These are phyloP conservation scores for Xylaria longipes DNA, from an alignment of 495 filamentous ascomycete species.

Conservation along the genomic window DNA sequence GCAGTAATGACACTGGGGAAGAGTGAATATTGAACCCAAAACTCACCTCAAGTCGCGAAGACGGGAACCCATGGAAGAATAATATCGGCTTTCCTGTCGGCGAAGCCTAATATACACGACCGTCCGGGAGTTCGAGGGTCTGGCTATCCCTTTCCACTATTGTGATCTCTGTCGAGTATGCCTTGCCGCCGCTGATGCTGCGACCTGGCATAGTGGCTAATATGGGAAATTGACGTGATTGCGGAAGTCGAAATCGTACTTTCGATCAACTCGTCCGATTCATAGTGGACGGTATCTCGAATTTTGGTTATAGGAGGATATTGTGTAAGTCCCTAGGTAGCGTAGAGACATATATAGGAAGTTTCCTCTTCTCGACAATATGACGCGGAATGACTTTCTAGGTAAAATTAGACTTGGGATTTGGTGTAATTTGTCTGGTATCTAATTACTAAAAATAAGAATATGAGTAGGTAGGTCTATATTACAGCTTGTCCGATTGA, in stretches of 20 bases:
- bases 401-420: neutral
- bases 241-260: neutral
- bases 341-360: neutral
- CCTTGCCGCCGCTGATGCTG: neutral
- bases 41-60: neutral
- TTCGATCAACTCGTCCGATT: neutral
- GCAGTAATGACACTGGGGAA: neutral
- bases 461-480: neutral
- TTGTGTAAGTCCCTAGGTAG: neutral
- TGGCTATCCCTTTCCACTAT: neutral
- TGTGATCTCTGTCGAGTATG: neutral
- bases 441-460: neutral
- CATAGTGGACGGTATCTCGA: neutral
- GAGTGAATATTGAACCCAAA: neutral
- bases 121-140: neutral
- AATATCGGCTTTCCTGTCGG: neutral
- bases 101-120: neutral
- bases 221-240: neutral
- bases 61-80: neutral
- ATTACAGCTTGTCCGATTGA: neutral
- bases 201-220: neutral
- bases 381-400: neutral
- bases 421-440: neutral
- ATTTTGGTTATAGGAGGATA: neutral
- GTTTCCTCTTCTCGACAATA: neutral